phyloP scores from a whole-genome alignment of 441 rosid species.

The Populus hybrid region DNA sequence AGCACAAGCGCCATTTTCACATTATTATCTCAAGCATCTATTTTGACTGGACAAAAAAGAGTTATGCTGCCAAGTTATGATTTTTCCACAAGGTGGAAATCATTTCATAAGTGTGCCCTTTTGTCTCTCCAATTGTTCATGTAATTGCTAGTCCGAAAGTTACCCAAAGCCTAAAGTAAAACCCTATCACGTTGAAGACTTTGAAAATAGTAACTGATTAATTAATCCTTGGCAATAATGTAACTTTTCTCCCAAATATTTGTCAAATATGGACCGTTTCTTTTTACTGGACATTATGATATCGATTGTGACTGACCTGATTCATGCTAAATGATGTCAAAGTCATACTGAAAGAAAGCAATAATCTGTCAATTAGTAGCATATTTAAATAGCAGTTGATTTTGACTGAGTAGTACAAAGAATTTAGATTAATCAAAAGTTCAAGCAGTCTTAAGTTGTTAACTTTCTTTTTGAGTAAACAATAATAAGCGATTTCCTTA shows the following conservation, averaged over 20 bases:
- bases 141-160: slow-evolving; percentile 1
- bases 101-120: background rate
- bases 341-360: background rate
- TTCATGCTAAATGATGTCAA: background rate
- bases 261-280: background rate
- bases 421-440: background rate
- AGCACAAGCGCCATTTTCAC: background rate
- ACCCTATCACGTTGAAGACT: background rate
- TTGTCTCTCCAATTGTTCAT: background rate
- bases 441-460: background rate
- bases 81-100: background rate
- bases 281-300: background rate
- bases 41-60: background rate
- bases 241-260: background rate
- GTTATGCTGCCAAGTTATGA: background rate
- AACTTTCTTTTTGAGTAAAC: background rate
- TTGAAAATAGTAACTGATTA: background rate
- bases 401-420: background rate
- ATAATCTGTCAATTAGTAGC: background rate
- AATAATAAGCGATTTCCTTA: background rate
- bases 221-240: background rate
- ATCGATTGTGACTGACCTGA: background rate
- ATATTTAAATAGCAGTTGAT: background rate
- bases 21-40: background rate
- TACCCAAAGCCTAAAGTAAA: background rate